These are phyloP conservation scores for Hyaloperonospora arabidopsidis DNA, from an alignment of 352 stramenopile genomes.

Conservation along the genomic window DNA sequence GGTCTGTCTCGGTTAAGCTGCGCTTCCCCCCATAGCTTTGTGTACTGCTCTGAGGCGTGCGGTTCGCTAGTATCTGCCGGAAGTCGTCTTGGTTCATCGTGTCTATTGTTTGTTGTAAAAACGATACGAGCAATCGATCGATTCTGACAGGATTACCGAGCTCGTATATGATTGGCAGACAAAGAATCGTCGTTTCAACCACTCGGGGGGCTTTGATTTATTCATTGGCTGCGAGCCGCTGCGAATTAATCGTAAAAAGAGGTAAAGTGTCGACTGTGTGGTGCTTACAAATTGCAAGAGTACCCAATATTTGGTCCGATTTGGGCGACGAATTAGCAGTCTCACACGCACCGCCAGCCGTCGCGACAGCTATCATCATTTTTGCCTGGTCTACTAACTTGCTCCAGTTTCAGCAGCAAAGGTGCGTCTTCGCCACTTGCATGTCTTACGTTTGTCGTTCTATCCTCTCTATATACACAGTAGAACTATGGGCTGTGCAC, in stretches of 20 bases:
- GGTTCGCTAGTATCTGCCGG: slow-evolving; percentile 40
- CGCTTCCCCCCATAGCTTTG: slow-evolving; percentile 44
- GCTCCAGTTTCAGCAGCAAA: slow-evolving; percentile 32
- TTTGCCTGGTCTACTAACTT: slow-evolving; percentile 70
- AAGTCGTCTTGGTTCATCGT: slow-evolving; percentile 79
- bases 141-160: slow-evolving; percentile 5
- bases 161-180: slow-evolving; percentile 8
- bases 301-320: slow-evolving; percentile 1
- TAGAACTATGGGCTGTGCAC: background rate
- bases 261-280: background rate
- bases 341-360: background rate
- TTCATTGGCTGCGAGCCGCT: slow-evolving; percentile 27
- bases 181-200: slow-evolving; percentile 1
- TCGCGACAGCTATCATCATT: slow-evolving; percentile 29
- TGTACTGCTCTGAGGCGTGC: slow-evolving; percentile 11
- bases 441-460: slow-evolving; percentile 1
- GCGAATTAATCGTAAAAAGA: slow-evolving; percentile 12
- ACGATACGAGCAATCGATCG: slow-evolving; percentile 6
- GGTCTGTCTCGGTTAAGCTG: slow-evolving; percentile 45
- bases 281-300: slow-evolving; percentile 16
- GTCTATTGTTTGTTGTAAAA: background rate
- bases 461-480: slow-evolving; percentile 5
- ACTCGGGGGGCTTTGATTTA: slow-evolving; percentile 10
- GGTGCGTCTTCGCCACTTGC: slow-evolving; percentile 17
- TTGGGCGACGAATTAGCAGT: slow-evolving; percentile 16